phyloP scores from a whole-genome alignment of 192 early-diverging fungal species.

The Podila minutissima region DNA sequence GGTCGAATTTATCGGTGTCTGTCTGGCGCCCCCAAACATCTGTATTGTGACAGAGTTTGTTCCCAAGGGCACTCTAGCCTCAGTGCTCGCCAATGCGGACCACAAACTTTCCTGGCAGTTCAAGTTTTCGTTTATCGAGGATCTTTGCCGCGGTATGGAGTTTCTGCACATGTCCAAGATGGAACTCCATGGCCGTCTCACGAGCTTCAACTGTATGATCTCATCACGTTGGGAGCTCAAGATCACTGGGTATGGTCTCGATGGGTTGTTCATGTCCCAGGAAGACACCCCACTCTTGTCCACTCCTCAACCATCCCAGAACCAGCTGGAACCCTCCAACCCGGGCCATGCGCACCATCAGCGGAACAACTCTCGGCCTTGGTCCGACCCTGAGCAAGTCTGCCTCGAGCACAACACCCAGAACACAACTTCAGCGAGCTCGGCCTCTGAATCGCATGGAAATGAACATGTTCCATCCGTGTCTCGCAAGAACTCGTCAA shows the following conservation, averaged over 20 bases:
- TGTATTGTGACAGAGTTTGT: slow-evolving; percentile 57
- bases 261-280: slow-evolving; percentile 43
- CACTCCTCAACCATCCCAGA: not conserved
- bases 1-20: slow-evolving; percentile 54
- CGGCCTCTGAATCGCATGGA: too few species aligned
- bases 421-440: too few species aligned
- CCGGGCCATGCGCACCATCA: not conserved
- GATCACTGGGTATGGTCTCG: slow-evolving; percentile 54
- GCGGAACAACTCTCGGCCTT: not conserved
- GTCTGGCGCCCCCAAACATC: slow-evolving; percentile 33
- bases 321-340: not conserved
- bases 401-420: not conserved
- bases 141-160: slow-evolving; percentile 55
- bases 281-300: not conserved
- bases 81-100: slow-evolving; percentile 52
- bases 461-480: too few species aligned
- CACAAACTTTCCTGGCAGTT: slow-evolving; percentile 58
- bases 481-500: too few species aligned
- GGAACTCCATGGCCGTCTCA: slow-evolving; percentile 51
- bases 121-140: slow-evolving; percentile 57
- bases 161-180: slow-evolving; percentile 60
- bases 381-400: not conserved
- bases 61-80: slow-evolving; percentile 51
- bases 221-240: slow-evolving; percentile 57
- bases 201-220: slow-evolving; percentile 52